These are phyloP conservation scores for Letharia columbiana DNA, from an alignment of 495 filamentous ascomycete species.

Conservation along the genomic window DNA sequence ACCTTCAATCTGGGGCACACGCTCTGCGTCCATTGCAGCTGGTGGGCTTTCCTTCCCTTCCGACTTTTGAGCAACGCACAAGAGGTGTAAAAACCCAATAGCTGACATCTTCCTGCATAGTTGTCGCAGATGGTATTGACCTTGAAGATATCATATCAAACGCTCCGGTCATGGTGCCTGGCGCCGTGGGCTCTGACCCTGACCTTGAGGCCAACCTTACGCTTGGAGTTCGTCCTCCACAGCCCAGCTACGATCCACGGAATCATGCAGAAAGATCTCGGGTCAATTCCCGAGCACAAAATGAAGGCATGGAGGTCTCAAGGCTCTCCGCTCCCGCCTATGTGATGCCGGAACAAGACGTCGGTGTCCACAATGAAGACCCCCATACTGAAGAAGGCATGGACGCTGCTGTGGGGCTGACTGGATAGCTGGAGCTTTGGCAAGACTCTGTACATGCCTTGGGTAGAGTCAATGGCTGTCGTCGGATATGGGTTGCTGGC, in stretches of 20 bases:
- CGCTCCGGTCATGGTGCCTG: not conserved
- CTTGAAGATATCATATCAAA: not conserved
- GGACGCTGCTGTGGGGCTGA: not conserved
- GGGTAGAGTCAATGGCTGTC: not conserved
- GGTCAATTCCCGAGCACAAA: not conserved
- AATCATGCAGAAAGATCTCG: not conserved
- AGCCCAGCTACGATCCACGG: conserved; percentile 3
- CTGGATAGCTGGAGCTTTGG: not conserved
- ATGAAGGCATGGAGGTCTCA: not conserved
- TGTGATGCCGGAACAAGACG: not conserved
- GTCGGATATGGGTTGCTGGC: not conserved
- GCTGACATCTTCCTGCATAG: not conserved
- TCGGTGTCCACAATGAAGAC: not conserved
- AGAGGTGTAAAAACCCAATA: not conserved
- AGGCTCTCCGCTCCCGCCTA: not conserved
- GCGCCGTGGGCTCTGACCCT: not conserved
- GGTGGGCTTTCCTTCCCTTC: not conserved
- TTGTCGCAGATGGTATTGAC: not conserved
- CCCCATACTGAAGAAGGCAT: not conserved
- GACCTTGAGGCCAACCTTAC: not conserved
- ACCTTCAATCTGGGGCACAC: not conserved
- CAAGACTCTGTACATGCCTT: not conserved
- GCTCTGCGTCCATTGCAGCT: not conserved
- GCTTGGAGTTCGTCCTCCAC: not conserved
- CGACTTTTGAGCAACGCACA: not conserved